Percentiles rank a stretch among this genome's conserved stretches.
phyloP scores from a whole-genome alignment of 345 rosid genomes.

The Populus pruinosa region DNA sequence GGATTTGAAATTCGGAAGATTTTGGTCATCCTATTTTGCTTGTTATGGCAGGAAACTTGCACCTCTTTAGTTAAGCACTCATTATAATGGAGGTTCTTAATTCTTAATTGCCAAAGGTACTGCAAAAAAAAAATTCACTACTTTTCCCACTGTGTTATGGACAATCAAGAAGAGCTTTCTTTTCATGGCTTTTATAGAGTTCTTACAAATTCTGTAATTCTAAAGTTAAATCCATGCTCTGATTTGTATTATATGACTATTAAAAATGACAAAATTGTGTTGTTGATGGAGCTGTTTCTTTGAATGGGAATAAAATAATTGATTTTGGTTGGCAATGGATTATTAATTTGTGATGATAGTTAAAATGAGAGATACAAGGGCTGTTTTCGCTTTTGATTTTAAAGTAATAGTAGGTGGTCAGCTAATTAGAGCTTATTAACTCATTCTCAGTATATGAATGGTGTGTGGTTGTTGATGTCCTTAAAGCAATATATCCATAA shows the following conservation, averaged over 20 bases:
- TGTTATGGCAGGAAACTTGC: background rate
- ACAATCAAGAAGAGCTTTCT: background rate
- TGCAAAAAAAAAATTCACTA: too few relatives aligned
- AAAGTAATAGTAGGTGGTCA: background rate
- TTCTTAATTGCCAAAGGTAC: background rate
- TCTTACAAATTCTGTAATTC: background rate
- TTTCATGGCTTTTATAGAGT: background rate
- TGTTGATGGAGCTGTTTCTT: background rate
- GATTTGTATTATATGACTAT: background rate
- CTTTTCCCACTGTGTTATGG: background rate
- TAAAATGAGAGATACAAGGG: background rate
- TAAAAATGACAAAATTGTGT: background rate
- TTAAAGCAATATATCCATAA: background rate
- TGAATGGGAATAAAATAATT: background rate
- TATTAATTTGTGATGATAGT: background rate
- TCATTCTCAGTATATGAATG: background rate
- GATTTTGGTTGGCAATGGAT: background rate
- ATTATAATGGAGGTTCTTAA: background rate
- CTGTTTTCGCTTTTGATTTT: background rate
- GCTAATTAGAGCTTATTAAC: background rate
- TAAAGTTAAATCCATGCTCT: background rate
- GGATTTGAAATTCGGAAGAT: background rate
- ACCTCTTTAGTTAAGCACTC: background rate
- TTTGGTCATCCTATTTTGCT: background rate
- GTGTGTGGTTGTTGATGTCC: constrained; percentile 3